phyloP scores from a whole-genome alignment of 257 asterid species.

The Salvia splendens region DNA sequence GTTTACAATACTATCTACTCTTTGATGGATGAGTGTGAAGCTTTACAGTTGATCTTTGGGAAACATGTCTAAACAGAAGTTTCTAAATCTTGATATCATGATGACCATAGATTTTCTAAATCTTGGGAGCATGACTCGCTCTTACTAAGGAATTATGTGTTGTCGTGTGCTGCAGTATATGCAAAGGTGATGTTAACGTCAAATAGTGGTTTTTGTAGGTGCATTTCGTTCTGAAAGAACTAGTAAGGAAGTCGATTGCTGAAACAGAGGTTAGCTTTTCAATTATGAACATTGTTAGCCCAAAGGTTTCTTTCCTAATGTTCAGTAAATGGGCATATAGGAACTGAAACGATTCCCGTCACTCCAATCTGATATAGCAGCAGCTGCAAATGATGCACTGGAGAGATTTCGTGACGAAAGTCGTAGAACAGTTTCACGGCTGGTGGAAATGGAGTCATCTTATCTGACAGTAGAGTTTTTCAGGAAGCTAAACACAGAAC shows the following conservation, averaged over 20 bases:
- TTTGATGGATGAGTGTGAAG: neutral
- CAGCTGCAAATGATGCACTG: conserved; percentile 88
- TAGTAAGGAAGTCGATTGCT: conserved; percentile 83
- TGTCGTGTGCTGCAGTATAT: conserved; percentile 9
- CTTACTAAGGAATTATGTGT: neutral
- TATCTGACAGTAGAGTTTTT: conserved; percentile 96
- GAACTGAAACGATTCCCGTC: conserved; percentile 93
- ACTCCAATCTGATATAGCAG: conserved; percentile 89
- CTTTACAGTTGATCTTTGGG: neutral
- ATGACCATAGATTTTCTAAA: neutral
- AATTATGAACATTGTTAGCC: conserved; percentile 10
- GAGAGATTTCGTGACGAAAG: conserved; percentile 98
- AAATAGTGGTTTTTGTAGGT: conserved; percentile 50
- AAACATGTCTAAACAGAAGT: neutral
- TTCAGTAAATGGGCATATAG: conserved; percentile 40
- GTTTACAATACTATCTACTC: too few relatives aligned
- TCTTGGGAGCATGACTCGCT: neutral
- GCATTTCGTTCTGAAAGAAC: conserved; percentile 84
- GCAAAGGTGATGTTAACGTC: conserved; percentile 18
- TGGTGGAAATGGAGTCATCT: conserved; percentile 96
- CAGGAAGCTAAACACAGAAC: conserved; percentile 80
- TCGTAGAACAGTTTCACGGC: conserved; percentile 74
- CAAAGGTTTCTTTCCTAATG: conserved; percentile 11
- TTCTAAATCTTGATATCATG: neutral
- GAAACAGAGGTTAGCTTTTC: conserved; percentile 68